phyloP scores from a whole-genome alignment of 371 early-diverging fungal species.

The Nematocida parisii region DNA sequence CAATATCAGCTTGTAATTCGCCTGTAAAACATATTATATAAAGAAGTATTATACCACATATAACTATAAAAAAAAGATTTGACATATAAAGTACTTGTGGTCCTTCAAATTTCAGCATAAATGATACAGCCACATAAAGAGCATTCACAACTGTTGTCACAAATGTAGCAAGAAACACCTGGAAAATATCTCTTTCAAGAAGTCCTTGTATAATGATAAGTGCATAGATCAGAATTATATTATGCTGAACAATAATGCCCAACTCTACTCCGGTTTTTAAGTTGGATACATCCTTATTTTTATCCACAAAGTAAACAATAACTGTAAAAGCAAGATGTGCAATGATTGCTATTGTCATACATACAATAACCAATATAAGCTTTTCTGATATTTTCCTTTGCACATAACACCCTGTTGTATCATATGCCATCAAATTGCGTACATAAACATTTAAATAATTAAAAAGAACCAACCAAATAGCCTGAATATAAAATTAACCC shows the following conservation, averaged over 20 bases:
- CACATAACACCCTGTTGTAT: not conserved
- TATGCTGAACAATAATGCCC: not conserved
- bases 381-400: not conserved
- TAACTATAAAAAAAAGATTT: not conserved
- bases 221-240: not conserved
- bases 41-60: not conserved
- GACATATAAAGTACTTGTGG: not conserved
- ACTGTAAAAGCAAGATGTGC: not conserved
- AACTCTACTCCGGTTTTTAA: too few species aligned
- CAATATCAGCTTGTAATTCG: constrained; percentile 24
- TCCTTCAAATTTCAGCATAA: not conserved
- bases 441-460: not conserved
- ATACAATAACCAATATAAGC: not conserved
- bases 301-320: not conserved
- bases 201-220: constrained; percentile 31
- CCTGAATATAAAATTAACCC: too few species aligned
- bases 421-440: not conserved
- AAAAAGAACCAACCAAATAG: not conserved
- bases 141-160: not conserved
- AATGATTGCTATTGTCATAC: not conserved
- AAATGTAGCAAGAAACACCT: constrained; percentile 23
- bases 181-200: constrained; percentile 29
- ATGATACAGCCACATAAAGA: not conserved
- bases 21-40: constrained; percentile 3
- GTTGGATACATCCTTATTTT: not conserved